These are phyloP conservation scores for Rugonectria rugulosa DNA, from an alignment of 2,329 filamentous ascomycete species.

Conservation along the genomic window DNA sequence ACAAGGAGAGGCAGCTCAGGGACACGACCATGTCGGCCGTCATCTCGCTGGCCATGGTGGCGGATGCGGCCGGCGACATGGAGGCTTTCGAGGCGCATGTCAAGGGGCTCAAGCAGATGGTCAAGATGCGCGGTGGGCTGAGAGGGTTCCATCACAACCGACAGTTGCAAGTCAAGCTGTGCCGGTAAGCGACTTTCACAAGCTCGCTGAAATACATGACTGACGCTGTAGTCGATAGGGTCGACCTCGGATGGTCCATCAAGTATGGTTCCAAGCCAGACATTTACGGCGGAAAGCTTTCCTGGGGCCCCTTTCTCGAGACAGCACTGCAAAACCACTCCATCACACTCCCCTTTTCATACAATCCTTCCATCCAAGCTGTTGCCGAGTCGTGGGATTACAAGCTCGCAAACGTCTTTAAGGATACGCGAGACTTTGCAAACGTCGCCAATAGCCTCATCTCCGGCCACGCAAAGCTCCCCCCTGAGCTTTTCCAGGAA, in stretches of 20 bases:
- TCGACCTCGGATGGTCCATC: slow-evolving; percentile 40
- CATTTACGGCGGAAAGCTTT: slow-evolving; percentile 27
- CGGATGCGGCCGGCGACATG: slow-evolving; percentile 29
- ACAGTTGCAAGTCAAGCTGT: slow-evolving; percentile 40
- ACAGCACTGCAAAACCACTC: neutral
- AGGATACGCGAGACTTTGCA: slow-evolving; percentile 43
- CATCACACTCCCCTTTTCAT: neutral
- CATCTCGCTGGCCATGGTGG: slow-evolving; percentile 32
- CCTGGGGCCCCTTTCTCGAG: slow-evolving; percentile 30
- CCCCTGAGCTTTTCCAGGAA: slow-evolving; percentile 39
- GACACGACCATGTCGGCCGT: slow-evolving; percentile 33
- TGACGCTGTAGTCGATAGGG: slow-evolving; percentile 14
- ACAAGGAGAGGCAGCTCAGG: slow-evolving; percentile 21
- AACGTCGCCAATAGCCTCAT: slow-evolving; percentile 34
- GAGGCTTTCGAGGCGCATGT: slow-evolving; percentile 33
- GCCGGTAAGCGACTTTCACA: slow-evolving; percentile 30
- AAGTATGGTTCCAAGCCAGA: slow-evolving; percentile 35
- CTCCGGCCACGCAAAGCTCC: slow-evolving; percentile 32
- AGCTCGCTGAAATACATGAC: neutral
- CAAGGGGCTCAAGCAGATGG: slow-evolving; percentile 33
- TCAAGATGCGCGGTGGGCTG: slow-evolving; percentile 38
- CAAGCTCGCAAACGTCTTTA: slow-evolving; percentile 36
- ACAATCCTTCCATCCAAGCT: slow-evolving; percentile 8
- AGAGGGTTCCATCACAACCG: slow-evolving; percentile 33
- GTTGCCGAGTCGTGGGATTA: slow-evolving; percentile 29